Evolutionary conservation across 352 stramenopile species (phyloP).

Genomic region (Achlya hypogyna): DNA sequence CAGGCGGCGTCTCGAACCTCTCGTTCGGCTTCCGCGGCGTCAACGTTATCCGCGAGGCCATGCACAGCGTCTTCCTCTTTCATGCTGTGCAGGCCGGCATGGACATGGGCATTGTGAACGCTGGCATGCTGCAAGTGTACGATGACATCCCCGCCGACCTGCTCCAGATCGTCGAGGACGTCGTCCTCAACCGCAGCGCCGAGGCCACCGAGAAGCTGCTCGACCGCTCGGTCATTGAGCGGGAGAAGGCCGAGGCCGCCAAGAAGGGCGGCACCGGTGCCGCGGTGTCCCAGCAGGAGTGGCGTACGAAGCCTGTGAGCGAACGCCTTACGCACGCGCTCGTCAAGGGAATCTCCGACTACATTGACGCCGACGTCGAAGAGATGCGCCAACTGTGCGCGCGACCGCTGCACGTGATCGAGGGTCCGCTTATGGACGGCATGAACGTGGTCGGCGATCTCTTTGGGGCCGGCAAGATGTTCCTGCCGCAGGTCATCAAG

Average conservation of each 20-base stretch:
- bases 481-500: slow-evolving; percentile 98
- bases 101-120: slow-evolving; percentile 99
- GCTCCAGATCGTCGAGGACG: slow-evolving; percentile 85
- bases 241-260: slow-evolving; percentile 59
- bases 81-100: slow-evolving; percentile 94
- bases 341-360: slow-evolving; percentile 97
- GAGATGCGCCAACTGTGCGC: slow-evolving; percentile 69
- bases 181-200: slow-evolving; percentile 87
- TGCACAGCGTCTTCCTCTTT: slow-evolving; percentile 95
- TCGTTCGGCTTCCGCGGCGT: slow-evolving; percentile 96
- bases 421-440: slow-evolving; percentile 96
- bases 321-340: slow-evolving; percentile 93
- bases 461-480: slow-evolving; percentile 97
- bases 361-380: slow-evolving; percentile 93
- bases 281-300: slow-evolving; percentile 65
- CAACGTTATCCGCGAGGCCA: slow-evolving; percentile 96
- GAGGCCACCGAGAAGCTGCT: slow-evolving; percentile 90
- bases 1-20: slow-evolving; percentile 94
- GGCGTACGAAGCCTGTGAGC: slow-evolving; percentile 83
- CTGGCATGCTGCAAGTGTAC: slow-evolving; percentile 79
- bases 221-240: slow-evolving; percentile 81
- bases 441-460: slow-evolving; percentile 98
- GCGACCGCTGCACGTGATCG: slow-evolving; percentile 93
- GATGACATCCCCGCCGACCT: slow-evolving; percentile 82
- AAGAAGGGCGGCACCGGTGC: slow-evolving; percentile 74